Evolutionary conservation across 805 yeast genomes (phyloP), one percentile per base, ranked within the genome.

Genomic region (Kodamaea hsintzibuensis): DNA sequence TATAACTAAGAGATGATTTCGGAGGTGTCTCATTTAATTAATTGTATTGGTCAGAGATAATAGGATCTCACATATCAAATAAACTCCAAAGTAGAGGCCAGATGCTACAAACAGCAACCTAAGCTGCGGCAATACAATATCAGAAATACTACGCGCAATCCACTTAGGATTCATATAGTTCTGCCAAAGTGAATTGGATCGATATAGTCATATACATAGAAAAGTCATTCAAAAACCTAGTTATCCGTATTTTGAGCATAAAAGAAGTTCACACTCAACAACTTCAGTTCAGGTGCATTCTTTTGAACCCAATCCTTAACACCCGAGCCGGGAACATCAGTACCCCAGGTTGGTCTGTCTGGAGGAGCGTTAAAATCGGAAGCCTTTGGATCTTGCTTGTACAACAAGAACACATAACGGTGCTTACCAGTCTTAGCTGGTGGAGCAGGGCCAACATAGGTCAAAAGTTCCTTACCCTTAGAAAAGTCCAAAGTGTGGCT

Each of bases 381-480:
- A 58, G 62, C 71, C 33, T 69, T 66, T 2, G 71, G 80, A 63
- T 75, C 87, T 67, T 84, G 96, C 71, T 86, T 87, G 70, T 77
- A 90, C 57, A 92, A 72, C 52, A 90, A 62, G 62, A 88, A 89
- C 16, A 89, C 90, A 68, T 92, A 92, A 59, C 97, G 84, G 74
- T 92, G 98, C 64, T 85, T 82, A 12, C 96, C 93, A 0, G 97
- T 88, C 52, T 84, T 84, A 47, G 81, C 80, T 40, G 97, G 97
- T n/a, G 97, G 97, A 4, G 82, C 97, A 2, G 97, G 97, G 0
- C 96, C 96, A 60, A 73, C 65, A 69, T 91, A 91, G 5, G 84
- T 74, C 44, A 84, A 64, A 30, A 88, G 59, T 43, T 77, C 71
- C 9, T 62, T 66, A 46, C 78, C 80, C 51, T 65, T 63, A n/a